phyloP scores from a whole-genome alignment of 805 yeast genomes.

The Grigorovia transvaalensis region DNA sequence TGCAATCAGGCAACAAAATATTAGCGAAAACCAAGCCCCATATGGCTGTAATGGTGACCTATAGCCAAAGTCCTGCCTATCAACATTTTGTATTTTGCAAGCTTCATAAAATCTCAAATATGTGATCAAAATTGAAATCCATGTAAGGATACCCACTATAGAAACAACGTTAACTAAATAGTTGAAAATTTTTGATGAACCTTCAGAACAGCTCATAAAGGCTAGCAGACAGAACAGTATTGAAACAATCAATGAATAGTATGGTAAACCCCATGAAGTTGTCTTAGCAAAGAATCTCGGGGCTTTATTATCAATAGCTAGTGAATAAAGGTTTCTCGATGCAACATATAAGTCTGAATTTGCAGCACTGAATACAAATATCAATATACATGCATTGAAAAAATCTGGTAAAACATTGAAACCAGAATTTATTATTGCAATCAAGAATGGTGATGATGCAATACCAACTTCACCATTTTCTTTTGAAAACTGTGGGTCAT shows the following conservation, averaged over 20 bases:
- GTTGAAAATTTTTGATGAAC: constrained; percentile 38
- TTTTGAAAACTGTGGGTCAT: constrained; percentile 41
- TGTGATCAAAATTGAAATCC: constrained; percentile 45
- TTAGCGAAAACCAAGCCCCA: constrained; percentile 49
- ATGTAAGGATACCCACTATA: constrained; percentile 46
- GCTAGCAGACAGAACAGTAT: constrained; percentile 44
- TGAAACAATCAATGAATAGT: constrained; percentile 37
- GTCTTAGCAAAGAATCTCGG: constrained; percentile 43
- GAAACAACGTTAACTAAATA: constrained; percentile 59
- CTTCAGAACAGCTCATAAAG: constrained; percentile 44
- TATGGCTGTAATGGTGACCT: constrained; percentile 59
- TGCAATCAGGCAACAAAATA: constrained; percentile 42
- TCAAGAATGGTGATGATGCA: constrained; percentile 43
- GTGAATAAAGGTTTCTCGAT: constrained; percentile 41
- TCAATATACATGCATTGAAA: constrained; percentile 47
- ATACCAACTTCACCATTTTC: constrained; percentile 28
- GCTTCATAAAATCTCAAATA: constrained; percentile 52
- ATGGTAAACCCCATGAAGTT: constrained; percentile 63
- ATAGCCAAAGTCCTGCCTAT: constrained; percentile 43
- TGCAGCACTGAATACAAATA: constrained; percentile 40
- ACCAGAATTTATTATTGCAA: constrained; percentile 48
- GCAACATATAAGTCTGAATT: constrained; percentile 42
- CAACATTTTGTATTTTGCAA: constrained; percentile 35
- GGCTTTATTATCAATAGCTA: constrained; percentile 42
- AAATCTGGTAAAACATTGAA: constrained; percentile 46